Conservation (phyloP, 306 rosid species). For the Cicer pinnatifidum region DNA sequence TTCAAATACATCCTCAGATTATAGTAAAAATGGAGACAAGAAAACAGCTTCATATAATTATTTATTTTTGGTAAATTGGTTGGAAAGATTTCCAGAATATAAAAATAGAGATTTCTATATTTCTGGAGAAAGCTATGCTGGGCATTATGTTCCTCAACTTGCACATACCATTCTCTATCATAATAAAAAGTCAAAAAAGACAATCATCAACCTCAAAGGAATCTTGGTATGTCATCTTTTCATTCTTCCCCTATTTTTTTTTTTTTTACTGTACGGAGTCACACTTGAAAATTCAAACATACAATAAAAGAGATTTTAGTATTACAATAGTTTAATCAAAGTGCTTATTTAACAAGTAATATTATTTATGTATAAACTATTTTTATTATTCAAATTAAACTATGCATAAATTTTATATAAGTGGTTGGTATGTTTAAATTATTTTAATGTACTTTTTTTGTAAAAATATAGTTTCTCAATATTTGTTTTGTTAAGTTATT, state of each 20-base stretch:
- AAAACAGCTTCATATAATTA: conserved; percentile 74
- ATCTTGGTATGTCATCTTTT: conserved; percentile 59
- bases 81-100: conserved; percentile 86
- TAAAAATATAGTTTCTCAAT: too few relatives aligned
- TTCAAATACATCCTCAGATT: conserved; percentile 79
- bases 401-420: too few relatives aligned
- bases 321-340: too few relatives aligned
- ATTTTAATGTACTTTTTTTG: too few relatives aligned
- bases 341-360: too few relatives aligned
- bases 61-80: conserved; percentile 77
- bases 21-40: conserved; percentile 60
- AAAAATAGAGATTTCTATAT: conserved; percentile 72
- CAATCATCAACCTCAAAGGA: conserved; percentile 82
- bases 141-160: conserved; percentile 93
- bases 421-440: too few relatives aligned
- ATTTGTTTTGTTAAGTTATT: too few relatives aligned
- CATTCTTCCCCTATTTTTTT: neutral
- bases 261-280: neutral
- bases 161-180: conserved; percentile 78
- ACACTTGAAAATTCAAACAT: too few relatives aligned
- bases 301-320: too few relatives aligned
- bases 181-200: conserved; percentile 55
- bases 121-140: conserved; percentile 94
- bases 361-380: too few relatives aligned
- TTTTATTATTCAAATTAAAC: too few relatives aligned